A percentile compares a stretch with the other conserved stretches of the same genome.
phyloP scores from a whole-genome alignment of 2,329 filamentous ascomycete genomes.

The Alternaria gaisen region DNA sequence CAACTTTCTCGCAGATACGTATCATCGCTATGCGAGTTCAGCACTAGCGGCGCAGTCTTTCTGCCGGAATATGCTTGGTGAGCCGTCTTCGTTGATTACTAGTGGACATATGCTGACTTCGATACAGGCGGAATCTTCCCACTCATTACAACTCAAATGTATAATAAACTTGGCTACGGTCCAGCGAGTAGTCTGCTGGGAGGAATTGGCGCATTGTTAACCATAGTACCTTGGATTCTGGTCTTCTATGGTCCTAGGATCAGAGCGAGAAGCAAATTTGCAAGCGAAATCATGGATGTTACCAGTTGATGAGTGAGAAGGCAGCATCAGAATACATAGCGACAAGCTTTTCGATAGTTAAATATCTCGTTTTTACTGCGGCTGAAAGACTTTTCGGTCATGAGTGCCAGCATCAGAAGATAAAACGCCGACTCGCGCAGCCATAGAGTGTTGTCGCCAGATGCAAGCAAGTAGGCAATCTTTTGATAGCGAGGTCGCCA shows the following conservation, averaged over 20 bases:
- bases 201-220: conserved; percentile 71
- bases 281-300: conserved; percentile 54
- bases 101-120: conserved; percentile 7
- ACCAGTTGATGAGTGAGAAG: not conserved
- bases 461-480: not conserved
- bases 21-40: conserved; percentile 83
- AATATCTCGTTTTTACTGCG: not conserved
- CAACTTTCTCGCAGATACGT: conserved; percentile 91
- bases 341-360: not conserved
- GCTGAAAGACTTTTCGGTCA: not conserved
- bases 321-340: not conserved
- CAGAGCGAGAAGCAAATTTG: conserved; percentile 78
- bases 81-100: conserved; percentile 1
- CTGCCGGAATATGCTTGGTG: conserved; percentile 80
- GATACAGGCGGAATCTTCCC: conserved; percentile 74
- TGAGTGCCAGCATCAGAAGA: not conserved
- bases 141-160: conserved; percentile 77
- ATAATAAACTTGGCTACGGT: conserved; percentile 73
- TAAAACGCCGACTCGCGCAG: not conserved
- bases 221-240: conserved; percentile 86
- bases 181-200: conserved; percentile 79
- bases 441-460: not conserved
- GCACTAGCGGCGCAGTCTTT: conserved; percentile 87
- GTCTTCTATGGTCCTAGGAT: conserved; percentile 81
- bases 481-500: not conserved